Conservation (phyloP, 2,329 filamentous ascomycete species). For the Paracoccidioides brasiliensis region DNA sequence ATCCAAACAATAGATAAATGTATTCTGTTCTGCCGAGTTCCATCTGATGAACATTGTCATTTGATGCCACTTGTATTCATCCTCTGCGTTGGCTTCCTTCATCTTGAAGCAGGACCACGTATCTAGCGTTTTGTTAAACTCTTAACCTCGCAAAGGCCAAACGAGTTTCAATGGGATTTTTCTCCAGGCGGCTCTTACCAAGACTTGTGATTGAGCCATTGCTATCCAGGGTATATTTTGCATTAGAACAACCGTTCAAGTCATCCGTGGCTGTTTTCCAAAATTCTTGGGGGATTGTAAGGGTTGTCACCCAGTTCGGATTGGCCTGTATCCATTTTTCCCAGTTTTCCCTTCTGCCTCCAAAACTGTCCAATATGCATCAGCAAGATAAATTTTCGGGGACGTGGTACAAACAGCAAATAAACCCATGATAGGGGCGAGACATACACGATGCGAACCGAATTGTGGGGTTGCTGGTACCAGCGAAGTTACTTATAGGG, state of each 20-base stretch:
- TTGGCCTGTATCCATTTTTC: background rate
- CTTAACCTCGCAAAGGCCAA: background rate
- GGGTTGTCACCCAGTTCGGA: background rate
- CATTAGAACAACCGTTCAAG: conserved; percentile 1
- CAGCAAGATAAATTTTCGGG: background rate
- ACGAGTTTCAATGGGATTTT: background rate
- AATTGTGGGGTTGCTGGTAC: background rate
- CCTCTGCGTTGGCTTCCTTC: conserved; percentile 5
- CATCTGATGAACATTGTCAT: conserved; percentile 14
- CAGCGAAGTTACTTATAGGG: background rate
- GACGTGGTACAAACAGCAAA: background rate
- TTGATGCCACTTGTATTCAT: conserved; percentile 13
- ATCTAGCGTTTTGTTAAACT: conserved; percentile 7
- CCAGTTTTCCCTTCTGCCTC: background rate
- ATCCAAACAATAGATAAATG: conserved; percentile 11
- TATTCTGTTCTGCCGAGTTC: conserved; percentile 4
- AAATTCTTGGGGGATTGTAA: background rate
- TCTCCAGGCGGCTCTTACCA: background rate
- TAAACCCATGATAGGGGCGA: background rate
- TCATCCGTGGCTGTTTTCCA: background rate
- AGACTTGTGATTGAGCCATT: background rate
- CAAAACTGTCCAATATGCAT: background rate
- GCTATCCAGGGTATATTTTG: background rate
- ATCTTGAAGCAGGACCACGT: conserved; percentile 18
- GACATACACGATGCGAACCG: background rate